Conservation (phyloP, 768 basidiomycete species). For the Kwoniella botswanensis region DNA sequence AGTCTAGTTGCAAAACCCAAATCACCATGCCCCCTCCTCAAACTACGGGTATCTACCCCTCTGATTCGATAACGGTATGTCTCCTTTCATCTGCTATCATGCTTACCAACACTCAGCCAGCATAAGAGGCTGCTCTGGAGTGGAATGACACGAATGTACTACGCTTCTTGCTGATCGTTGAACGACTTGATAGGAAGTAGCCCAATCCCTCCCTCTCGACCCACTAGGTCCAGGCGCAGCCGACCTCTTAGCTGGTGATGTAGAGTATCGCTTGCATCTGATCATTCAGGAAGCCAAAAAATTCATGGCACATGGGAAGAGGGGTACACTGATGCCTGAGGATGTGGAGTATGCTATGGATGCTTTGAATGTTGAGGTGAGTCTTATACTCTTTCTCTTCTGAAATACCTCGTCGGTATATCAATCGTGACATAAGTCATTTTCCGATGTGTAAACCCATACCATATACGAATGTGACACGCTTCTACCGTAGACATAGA, state of each 20-base stretch:
- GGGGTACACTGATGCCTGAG: conserved; percentile 83
- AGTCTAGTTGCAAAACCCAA: neutral
- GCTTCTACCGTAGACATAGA: too few relatives aligned
- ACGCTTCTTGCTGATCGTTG: neutral
- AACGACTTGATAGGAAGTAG: conserved; percentile 71
- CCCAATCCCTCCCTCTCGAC: conserved; percentile 80
- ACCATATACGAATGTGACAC: too few relatives aligned
- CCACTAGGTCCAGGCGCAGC: conserved; percentile 78
- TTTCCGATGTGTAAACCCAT: too few relatives aligned
- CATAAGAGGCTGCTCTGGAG: too few relatives aligned
- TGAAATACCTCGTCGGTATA: neutral
- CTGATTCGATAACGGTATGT: conserved; percentile 47
- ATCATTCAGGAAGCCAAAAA: conserved; percentile 90
- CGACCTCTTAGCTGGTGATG: conserved; percentile 86
- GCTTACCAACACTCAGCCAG: neutral
- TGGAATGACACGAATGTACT: too few relatives aligned
- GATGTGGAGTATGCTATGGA: conserved; percentile 94
- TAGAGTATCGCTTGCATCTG: conserved; percentile 94
- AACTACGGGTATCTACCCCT: conserved; percentile 47
- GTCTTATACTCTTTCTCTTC: conserved; percentile 21
- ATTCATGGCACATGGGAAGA: conserved; percentile 91
- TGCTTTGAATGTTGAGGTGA: conserved; percentile 84
- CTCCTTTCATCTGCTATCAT: neutral
- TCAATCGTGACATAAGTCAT: neutral
- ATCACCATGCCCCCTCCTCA: conserved; percentile 40